Evolutionary conservation across 768 basidiomycete genomes (phyloP), one percentile per base, ranked within the genome.

Genomic region (Lactarius hatsudake): DNA sequence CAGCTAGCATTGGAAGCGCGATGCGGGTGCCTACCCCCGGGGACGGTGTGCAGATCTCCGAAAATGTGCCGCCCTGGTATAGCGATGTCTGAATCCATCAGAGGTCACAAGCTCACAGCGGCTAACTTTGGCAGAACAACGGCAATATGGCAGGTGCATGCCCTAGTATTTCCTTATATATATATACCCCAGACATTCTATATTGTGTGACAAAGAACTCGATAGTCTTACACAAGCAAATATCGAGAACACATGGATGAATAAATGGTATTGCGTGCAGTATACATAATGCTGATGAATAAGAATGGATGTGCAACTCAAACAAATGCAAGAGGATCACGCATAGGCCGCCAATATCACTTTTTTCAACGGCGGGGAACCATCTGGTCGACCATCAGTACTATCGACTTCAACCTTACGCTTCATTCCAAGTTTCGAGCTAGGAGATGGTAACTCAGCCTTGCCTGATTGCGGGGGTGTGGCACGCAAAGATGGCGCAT

Each of bases 351-450:
- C 72, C 55, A 76, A 75, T 70, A 90, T 74, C 30, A 87, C 66
- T 75, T 87, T 90, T 80, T 92, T 92, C 72, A 81, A 73, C 3
- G 88, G 88, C 58, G 90, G 90, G 48, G 84, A 87, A 62, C 80
- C 81, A 62, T 79, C 80, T 62, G 73, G 51, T 42, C 78, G 72
- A 81, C 81, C 61, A 32, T 64, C 32, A 38, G 34, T 20, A 30
- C 61, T 45, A 17, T 81, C 80, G 67, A 81, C 79, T 62, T 83
- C 86, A 74, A 85, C 85, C 84, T 93, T 93, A 83, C 91, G 91
- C 77, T 93, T 93, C 66, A 81, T 81, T 69, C 89, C 86, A 69
- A 78, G 77, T 70, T 81, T 75, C 72, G 83, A 84, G 70, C 82
- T 83, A 71, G 84, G 82, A 43, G 84, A 82, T 40, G 81, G 83